Conservation (phyloP, 768 basidiomycete species). For the Leccinellum rugosiceps region DNA sequence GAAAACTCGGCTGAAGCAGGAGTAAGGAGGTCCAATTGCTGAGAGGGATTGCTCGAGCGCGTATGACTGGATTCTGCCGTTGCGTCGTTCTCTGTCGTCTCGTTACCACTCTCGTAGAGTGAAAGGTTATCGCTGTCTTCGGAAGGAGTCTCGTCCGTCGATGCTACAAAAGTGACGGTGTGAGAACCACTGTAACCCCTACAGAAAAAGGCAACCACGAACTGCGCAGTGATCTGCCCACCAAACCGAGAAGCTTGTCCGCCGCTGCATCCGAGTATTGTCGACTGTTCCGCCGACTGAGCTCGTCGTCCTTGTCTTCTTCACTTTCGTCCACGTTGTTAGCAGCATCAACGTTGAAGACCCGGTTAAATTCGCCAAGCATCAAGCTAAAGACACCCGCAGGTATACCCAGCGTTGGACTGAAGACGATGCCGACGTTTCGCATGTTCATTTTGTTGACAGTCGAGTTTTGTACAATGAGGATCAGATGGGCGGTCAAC, state of each 20-base stretch:
- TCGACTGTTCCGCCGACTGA: constrained; percentile 72
- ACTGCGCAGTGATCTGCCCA: constrained; percentile 67
- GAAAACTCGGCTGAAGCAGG: constrained; percentile 25
- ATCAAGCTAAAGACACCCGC: constrained; percentile 95
- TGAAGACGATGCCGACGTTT: constrained; percentile 98
- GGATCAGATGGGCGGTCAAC: constrained; percentile 89
- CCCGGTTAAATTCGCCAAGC: constrained; percentile 88
- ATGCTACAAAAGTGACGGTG: constrained; percentile 24
- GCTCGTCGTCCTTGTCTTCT: constrained; percentile 34
- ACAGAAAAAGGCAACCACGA: constrained; percentile 26
- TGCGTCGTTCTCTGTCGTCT: constrained; percentile 59
- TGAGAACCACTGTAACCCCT: neutral
- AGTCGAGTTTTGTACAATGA: constrained; percentile 86
- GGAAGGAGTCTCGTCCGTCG: constrained; percentile 61
- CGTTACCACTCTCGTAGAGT: constrained; percentile 71
- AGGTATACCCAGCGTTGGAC: constrained; percentile 96
- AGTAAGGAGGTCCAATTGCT: constrained; percentile 19
- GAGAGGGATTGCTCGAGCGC: constrained; percentile 38
- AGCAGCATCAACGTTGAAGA: constrained; percentile 75
- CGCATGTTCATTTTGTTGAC: constrained; percentile 99
- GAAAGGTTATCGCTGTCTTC: constrained; percentile 70
- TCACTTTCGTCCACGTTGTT: constrained; percentile 23
- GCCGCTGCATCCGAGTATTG: constrained; percentile 83
- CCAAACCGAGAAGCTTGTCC: constrained; percentile 75
- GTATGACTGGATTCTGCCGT: constrained; percentile 43